Base-by-base conservation (phyloP, 352 stramenopile genomes). In the Globisporangium heterothallicum region DNA sequence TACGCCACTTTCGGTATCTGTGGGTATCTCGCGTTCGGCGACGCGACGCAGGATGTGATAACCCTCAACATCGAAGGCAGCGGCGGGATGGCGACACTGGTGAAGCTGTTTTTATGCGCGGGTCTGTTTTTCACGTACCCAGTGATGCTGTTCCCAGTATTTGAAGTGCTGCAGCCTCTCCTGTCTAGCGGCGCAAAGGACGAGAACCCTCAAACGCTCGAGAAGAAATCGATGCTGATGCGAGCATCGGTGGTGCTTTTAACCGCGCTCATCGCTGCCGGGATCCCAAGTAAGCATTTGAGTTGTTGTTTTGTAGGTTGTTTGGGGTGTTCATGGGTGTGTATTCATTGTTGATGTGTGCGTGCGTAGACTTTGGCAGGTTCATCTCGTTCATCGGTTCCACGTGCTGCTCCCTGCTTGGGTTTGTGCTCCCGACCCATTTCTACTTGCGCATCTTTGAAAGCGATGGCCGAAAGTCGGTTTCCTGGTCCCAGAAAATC, bases 71-170 rank as follows among this genome's bases (percentile, higher is more conserved):
- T 97, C 32, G 61, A 81, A 30, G 69, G 63, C n/a, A 68, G 42
- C 12, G 61, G 65, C n/a, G 68, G 75, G 54, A 63, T 80, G 29
- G 77, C 75, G 35, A 86, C 63, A 22, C 70, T 94, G 42, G 88
- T 97, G 26, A 94, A 96, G 61, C 51, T 95, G 9, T 88, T 79
- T 10, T 59, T 97, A 14, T 97, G 81, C 42, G 61, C 87, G 9
- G 90, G 81, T 1, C 69, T 97, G 1, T 97, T 97, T 63, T 87
- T 96, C 46, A 96, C 90, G 40, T 97, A 96, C 53, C 90, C 90
- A 4, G 74, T 97, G 21, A 97, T 97, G 90, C 84, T 97, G 56
- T 96, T 96, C 64, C 90, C 88, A 0, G 84, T 96, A 6, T 94
- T 92, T 59, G 82, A 83, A n/a, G 66, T 91, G n/a, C 51, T 89